phyloP scores from a whole-genome alignment of 176 grass and related monocot species.

The Echinochloa phyllopogon region DNA sequence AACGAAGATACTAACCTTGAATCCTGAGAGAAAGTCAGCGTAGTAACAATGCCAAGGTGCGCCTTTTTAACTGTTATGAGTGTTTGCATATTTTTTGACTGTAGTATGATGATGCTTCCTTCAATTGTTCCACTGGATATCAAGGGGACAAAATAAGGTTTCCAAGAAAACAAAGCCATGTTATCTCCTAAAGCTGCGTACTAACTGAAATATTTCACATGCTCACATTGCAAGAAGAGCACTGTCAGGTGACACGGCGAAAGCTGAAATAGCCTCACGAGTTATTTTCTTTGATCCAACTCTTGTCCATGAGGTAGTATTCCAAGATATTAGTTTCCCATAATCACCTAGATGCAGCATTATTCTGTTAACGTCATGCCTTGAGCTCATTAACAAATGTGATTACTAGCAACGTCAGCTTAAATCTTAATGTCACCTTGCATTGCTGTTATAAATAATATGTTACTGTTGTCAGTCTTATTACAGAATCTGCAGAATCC shows the following conservation, averaged over 20 bases:
- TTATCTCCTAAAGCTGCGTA: constrained; percentile 21
- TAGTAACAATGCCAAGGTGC: constrained; percentile 85
- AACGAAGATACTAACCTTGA: constrained; percentile 61
- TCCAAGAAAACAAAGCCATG: constrained; percentile 1
- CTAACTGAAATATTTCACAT: constrained; percentile 27
- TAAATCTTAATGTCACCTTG: constrained; percentile 65
- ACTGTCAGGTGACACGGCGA: constrained; percentile 72
- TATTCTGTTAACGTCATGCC: constrained; percentile 30
- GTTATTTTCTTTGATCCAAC: constrained; percentile 74
- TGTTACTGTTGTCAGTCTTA: constrained; percentile 44
- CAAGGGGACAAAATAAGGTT: constrained; percentile 35
- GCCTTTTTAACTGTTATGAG: constrained; percentile 82
- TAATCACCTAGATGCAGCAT: constrained; percentile 65
- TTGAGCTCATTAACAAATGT: constrained; percentile 11
- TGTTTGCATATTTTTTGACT: constrained; percentile 62
- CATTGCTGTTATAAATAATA: constrained; percentile 79
- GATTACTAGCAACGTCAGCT: constrained; percentile 35
- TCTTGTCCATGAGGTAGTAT: constrained; percentile 80
- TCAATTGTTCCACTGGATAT: constrained; percentile 75
- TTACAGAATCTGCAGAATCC: constrained; percentile 82
- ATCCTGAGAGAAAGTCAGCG: constrained; percentile 74
- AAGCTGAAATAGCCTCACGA: constrained; percentile 89
- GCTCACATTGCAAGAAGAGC: constrained; percentile 80
- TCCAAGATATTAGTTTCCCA: constrained; percentile 93
- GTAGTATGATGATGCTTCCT: constrained; percentile 66